Base-by-base conservation (phyloP, 371 early-diverging fungal genomes). In the Dinochytrium kinnereticum region DNA sequence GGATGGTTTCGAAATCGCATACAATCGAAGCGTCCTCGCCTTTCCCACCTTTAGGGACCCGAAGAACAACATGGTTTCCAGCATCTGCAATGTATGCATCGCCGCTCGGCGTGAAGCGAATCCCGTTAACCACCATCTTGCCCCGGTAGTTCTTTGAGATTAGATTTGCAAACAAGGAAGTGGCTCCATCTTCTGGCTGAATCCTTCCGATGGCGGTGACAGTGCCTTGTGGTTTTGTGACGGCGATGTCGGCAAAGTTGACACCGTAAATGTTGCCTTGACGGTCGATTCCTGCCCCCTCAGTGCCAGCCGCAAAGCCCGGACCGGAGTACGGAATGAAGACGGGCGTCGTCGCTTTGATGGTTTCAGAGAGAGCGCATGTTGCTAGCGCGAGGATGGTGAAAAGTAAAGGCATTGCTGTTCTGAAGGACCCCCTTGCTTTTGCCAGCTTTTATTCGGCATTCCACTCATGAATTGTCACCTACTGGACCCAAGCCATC, bases 11-110 rank as follows among this genome's bases (percentile, higher is more conserved):
- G 26, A 55, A 55, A 26, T 55, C 57, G 24, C 57, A 55, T 7
- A 55, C 57, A 10, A 55, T 30, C 26, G 10, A 26, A 10, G 57
- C 7, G 21, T 7, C 21, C 7, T 10, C 21, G 57, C 10, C 24
- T 10, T 10, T 10, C 7, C 7, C 26, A 7, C 57, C 57, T 7
- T 55, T 55, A 30, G 57, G 57, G 24, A 26, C 10, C 24, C 30
- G 21, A 55, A 55, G 30, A 26, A 55, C 57, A 7, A 55, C 57
- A 30, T 24, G 57, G 57, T 55, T 55, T 19, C 57, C 57, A 30
- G 57, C 15, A 26, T 55, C 57, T 10, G 57, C 57, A 7, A 55
- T 24, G 24, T 17, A 55, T 26, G 30, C 30, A 26, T 55, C 30
- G 7, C 57, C 57, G 10, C 7, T 7, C 57, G 21, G 57, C 10